Evolutionary conservation across 805 yeast genomes (phyloP), one percentile per base, ranked within the genome.

Genomic region (Lachancea meyersii): DNA sequence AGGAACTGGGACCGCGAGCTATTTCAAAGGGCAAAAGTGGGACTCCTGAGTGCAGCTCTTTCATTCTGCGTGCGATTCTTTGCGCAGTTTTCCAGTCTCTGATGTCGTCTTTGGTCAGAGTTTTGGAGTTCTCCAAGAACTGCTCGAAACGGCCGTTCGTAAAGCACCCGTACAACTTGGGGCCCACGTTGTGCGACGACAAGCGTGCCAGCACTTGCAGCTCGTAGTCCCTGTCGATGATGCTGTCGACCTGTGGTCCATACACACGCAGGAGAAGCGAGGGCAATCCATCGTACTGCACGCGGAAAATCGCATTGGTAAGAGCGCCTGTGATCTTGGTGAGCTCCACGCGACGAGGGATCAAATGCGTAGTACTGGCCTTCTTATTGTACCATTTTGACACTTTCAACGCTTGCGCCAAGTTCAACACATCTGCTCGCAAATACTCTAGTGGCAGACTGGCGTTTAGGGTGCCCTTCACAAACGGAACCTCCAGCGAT

Each of bases 41-140:
- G 17, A 93, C 80, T 54, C 91, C 89, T 44, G 72, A 72, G 58
- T 93, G 98, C 43, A 93, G 71, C 52, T 93, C 97, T 57, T 89
- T 82, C 97, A 93, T 93, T 69, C 98, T 81, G 69, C 95, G 79
- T 11, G 96, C 97, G 49, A 93, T 82, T 70, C 86, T 83, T 50
- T 82, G 80, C 37, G 88, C 78, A 16, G 85, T 80, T 22, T 79
- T 80, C 48, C 86, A 79, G 49, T 80, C 79, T 59, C 94, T 73
- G 39, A 93, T 76, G 52, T 86, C 86, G 6, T 75, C 71, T 50
- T 78, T 82, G 28, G 80, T 78, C 53, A 93, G 72, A 1, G 97
- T 82, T 41, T 75, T 69, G 17, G 95, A 91, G 45, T 91, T 83
- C 41, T 82, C 86, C 49, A 93, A 68, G 55, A 82, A 93, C 65